phyloP scores from a whole-genome alignment of 306 rosid species.

The Nissolia schottii region DNA sequence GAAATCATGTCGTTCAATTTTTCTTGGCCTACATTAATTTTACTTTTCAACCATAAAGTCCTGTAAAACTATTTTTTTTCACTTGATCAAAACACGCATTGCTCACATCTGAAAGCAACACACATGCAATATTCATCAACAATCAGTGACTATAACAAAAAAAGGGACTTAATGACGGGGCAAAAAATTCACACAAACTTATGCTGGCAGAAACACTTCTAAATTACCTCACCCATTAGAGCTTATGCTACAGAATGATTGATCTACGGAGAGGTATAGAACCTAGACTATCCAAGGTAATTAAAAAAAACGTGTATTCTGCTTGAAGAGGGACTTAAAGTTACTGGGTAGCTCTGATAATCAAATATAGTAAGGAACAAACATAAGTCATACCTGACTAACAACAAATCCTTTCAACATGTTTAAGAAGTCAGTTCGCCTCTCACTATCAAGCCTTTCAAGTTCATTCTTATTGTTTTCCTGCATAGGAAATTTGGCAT shows the following conservation, averaged over 20 bases:
- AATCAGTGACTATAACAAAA: no score
- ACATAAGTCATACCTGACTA: slow-evolving; percentile 63
- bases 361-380: background rate
- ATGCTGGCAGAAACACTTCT: background rate
- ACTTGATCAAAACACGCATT: no score
- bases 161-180: no score
- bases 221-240: background rate
- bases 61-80: no score
- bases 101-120: no score
- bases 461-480: slow-evolving; percentile 90
- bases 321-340: background rate
- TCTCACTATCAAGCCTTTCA: slow-evolving; percentile 82
- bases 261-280: no score
- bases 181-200: background rate
- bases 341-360: background rate
- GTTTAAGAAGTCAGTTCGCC: slow-evolving; percentile 65
- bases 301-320: no score
- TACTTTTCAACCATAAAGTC: no score
- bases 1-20: background rate
- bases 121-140: no score
- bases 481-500: slow-evolving; percentile 38
- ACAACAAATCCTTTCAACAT: slow-evolving; percentile 93
- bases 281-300: no score
- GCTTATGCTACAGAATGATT: background rate
- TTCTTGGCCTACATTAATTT: background rate